phyloP scores from a whole-genome alignment of 2,329 filamentous ascomycete genomes.

The Paracoccidioides lutzii region DNA sequence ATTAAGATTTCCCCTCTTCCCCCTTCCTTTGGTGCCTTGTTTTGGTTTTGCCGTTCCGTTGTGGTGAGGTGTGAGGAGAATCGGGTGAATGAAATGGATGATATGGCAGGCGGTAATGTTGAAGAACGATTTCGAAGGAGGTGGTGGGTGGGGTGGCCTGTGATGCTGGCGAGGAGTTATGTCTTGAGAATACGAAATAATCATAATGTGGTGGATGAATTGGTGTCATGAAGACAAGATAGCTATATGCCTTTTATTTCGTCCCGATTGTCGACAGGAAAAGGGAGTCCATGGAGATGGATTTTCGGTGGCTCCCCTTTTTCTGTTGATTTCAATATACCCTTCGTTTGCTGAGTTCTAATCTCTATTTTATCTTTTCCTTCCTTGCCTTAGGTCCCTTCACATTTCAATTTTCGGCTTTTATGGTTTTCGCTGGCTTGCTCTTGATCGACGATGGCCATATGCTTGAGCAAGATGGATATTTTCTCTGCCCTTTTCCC shows the following conservation, averaged over 20 bases:
- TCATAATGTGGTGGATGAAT: background rate
- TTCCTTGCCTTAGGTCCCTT: too few relatives aligned
- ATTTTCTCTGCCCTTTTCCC: too few relatives aligned
- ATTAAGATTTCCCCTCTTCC: slow-evolving; percentile 20
- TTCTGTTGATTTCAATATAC: background rate
- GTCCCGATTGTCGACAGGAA: background rate
- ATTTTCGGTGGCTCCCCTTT: background rate
- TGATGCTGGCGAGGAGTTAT: background rate
- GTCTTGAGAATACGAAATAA: background rate
- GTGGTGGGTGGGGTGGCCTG: background rate
- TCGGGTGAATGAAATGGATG: background rate
- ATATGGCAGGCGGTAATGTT: background rate
- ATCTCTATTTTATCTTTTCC: background rate
- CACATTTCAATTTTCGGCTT: background rate
- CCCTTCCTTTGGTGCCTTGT: background rate
- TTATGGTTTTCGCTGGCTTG: background rate
- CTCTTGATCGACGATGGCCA: too few relatives aligned
- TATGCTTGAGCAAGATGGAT: too few relatives aligned
- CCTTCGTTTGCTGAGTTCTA: background rate
- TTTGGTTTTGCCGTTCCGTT: background rate
- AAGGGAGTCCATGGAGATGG: background rate
- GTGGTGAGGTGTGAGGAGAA: background rate
- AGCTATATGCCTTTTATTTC: background rate
- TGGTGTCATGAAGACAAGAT: background rate
- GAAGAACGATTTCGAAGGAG: background rate